Percentiles rank a stretch among this genome's conserved stretches.
phyloP scores from a whole-genome alignment of 352 stramenopile species.

The Halophytophthora polymorphica region DNA sequence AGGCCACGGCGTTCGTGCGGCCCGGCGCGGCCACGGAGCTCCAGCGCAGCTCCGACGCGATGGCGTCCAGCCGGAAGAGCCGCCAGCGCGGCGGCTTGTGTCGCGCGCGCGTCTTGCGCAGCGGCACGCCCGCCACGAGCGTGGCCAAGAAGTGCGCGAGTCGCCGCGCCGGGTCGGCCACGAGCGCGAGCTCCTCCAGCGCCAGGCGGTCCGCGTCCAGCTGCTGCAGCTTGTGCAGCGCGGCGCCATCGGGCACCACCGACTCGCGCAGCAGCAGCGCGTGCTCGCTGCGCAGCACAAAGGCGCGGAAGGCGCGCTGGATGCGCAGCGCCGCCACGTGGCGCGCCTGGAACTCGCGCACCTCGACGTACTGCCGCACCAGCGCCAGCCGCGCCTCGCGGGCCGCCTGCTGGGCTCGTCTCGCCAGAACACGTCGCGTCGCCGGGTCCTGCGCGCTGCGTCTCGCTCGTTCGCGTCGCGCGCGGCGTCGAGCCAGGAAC shows the following conservation, averaged over 20 bases:
- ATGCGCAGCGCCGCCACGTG: slow-evolving; percentile 52
- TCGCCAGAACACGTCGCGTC: slow-evolving; percentile 16
- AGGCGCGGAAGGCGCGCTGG: slow-evolving; percentile 48
- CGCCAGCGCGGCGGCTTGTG: slow-evolving; percentile 51
- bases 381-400: slow-evolving; percentile 36
- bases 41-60: slow-evolving; percentile 60
- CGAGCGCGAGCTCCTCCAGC: slow-evolving; percentile 55
- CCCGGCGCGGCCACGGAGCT: slow-evolving; percentile 38
- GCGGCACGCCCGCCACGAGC: slow-evolving; percentile 57
- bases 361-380: slow-evolving; percentile 52
- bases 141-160: slow-evolving; percentile 63
- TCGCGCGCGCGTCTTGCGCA: slow-evolving; percentile 52
- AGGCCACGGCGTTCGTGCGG: neutral
- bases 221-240: slow-evolving; percentile 40
- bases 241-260: slow-evolving; percentile 38
- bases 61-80: slow-evolving; percentile 56
- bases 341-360: slow-evolving; percentile 55
- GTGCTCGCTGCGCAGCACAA: slow-evolving; percentile 44
- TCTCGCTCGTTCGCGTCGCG: slow-evolving; percentile 10
- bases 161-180: slow-evolving; percentile 34
- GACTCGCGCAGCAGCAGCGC: slow-evolving; percentile 54
- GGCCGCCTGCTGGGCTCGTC: slow-evolving; percentile 14
- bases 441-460: slow-evolving; percentile 24
- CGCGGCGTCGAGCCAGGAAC: slow-evolving; percentile 37
- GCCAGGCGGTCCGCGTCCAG: slow-evolving; percentile 55